Base-by-base conservation (phyloP, 2,329 filamentous ascomycete genomes). In the Venturia nashicola region DNA sequence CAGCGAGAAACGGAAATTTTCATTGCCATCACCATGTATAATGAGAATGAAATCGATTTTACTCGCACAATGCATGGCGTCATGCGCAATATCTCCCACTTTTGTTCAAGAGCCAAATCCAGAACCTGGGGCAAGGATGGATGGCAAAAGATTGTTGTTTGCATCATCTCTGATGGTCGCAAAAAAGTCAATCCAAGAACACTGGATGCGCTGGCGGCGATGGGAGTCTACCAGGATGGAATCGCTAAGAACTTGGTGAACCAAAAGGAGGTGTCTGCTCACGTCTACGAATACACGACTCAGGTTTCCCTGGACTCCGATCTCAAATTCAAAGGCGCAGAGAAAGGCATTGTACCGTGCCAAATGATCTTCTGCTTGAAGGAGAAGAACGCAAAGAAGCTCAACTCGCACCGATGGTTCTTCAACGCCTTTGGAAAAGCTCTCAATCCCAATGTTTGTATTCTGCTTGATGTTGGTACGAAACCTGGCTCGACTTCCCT, bases 161-260 rank as follows among this genome's bases (percentile, higher is more conserved):
- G 91, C 73, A 89, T 99, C 71, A 92, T 99, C 65, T 92, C 91
- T 1, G 94, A 99, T 73, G 94, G 94, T 27, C 88, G 95, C 71
- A 86, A 91, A 79, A 91, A 91, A 76, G 93, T 99, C 40, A 91
- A 99, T 73, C 91, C 91, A 14, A 84, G 94, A 64, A 97, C 94
- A 0, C 83, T 99, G 0, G 95, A 99, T 73, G 94, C 91, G 6
- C 79, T 99, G 66, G 94, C 95, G 12, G 94, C 94, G 40, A 94
- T 99, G 86, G 94, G 94, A 66, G 91, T 97, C 63, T 99, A 99
- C 76, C 94, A 99, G 76, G 90, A 96, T 72, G 94, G 95, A 39
- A 97, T 99, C 71, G 94, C 94, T 65, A 99, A 99, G 82, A 99
- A 99, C 75, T 86, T 89, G 73, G 94, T 99, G 80, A 99, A 99